A percentile compares a stretch with the other conserved stretches of the same genome.
phyloP scores from a whole-genome alignment of 768 basidiomycete species.

The Kwoniella newhampshirensis region DNA sequence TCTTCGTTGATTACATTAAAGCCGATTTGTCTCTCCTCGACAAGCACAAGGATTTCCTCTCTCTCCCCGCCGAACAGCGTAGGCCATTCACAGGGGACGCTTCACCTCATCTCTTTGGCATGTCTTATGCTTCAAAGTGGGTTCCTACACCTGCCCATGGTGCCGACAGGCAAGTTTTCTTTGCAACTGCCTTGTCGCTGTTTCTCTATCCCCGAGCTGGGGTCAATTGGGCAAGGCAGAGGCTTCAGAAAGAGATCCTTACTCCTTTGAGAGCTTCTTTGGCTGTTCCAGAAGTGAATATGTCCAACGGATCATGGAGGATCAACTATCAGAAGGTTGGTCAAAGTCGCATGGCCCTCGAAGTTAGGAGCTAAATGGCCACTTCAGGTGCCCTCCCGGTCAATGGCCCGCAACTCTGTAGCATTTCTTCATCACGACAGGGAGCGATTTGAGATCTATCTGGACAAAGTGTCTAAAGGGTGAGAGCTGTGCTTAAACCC shows the following conservation, averaged over 20 bases:
- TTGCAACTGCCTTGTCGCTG: conserved; percentile 64
- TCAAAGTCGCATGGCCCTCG: conserved; percentile 58
- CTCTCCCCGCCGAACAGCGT: conserved; percentile 25
- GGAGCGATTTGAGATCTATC: conserved; percentile 61
- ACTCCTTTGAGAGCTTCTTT: conserved; percentile 60
- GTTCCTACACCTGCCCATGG: conserved; percentile 63
- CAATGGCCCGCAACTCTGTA: conserved; percentile 63
- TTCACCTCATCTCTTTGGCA: conserved; percentile 50
- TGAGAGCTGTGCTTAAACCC: not conserved
- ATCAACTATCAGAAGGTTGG: conserved; percentile 33
- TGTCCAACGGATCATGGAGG: conserved; percentile 57
- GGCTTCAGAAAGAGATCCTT: conserved; percentile 64
- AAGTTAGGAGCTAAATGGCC: conserved; percentile 57
- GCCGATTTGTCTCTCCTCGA: conserved; percentile 58
- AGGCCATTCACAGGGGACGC: conserved; percentile 29
- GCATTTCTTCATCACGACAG: conserved; percentile 64
- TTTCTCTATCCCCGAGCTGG: conserved; percentile 57
- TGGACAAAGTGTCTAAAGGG: conserved; percentile 62
- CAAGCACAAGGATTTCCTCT: conserved; percentile 49
- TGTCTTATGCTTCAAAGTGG: conserved; percentile 70
- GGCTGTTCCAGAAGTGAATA: conserved; percentile 62
- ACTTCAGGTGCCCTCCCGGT: conserved; percentile 57
- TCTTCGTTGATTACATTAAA: conserved; percentile 61
- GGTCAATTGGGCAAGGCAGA: conserved; percentile 60
- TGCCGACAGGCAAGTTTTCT: conserved; percentile 67